phyloP scores from a whole-genome alignment of 768 basidiomycete genomes.

The Cubamyces lactineus region DNA sequence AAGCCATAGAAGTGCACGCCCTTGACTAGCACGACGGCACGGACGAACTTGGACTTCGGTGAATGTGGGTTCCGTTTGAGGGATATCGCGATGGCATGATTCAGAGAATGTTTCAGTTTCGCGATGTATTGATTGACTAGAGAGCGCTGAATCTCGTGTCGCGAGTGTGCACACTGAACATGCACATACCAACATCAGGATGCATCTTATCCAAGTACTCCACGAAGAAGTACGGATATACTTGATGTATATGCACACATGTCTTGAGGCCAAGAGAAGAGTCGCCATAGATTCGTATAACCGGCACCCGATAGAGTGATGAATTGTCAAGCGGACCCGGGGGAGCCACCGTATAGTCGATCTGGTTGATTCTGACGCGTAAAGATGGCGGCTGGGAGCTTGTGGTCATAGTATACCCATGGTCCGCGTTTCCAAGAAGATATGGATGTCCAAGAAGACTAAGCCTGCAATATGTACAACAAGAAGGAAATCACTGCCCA shows the following conservation, averaged over 20 bases:
- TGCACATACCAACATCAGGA: slow-evolving; percentile 59
- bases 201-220: slow-evolving; percentile 75
- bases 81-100: slow-evolving; percentile 84
- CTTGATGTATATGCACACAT: slow-evolving; percentile 91
- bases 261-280: slow-evolving; percentile 77
- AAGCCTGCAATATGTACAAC: slow-evolving; percentile 14
- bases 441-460: slow-evolving; percentile 1
- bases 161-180: neutral
- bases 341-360: slow-evolving; percentile 63
- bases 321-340: slow-evolving; percentile 68
- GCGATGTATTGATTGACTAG: slow-evolving; percentile 75
- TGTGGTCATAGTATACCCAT: slow-evolving; percentile 4
- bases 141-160: neutral
- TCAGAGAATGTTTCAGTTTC: slow-evolving; percentile 73
- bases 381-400: slow-evolving; percentile 29
- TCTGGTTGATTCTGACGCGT: slow-evolving; percentile 53
- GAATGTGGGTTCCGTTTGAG: slow-evolving; percentile 72
- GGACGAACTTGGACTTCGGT: slow-evolving; percentile 61
- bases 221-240: slow-evolving; percentile 91
- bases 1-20: slow-evolving; percentile 98
- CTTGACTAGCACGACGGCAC: slow-evolving; percentile 84
- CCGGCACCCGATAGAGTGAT: slow-evolving; percentile 66
- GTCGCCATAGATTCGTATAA: slow-evolving; percentile 85
- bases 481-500: neutral
- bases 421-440: neutral